phyloP scores from a whole-genome alignment of 768 basidiomycete genomes.

The Erythrobasidium yunnanense region DNA sequence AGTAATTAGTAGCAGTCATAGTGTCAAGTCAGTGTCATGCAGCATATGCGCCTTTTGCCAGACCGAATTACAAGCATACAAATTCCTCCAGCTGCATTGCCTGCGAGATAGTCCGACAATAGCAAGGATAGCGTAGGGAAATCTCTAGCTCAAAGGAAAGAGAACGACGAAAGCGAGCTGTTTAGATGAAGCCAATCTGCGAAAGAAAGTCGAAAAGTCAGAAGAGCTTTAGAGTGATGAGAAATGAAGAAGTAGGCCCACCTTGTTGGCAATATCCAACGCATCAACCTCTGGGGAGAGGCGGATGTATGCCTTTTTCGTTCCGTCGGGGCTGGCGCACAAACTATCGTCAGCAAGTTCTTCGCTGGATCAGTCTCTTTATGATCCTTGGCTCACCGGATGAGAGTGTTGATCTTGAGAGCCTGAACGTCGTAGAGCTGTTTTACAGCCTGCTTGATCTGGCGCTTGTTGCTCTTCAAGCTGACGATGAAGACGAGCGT shows the following conservation, averaged over 20 bases:
- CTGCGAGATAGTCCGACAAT: too few species aligned
- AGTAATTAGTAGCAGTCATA: not conserved
- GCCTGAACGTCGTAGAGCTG: constrained; percentile 96
- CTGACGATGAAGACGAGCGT: constrained; percentile 98
- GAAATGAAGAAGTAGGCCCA: not conserved
- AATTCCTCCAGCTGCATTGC: too few species aligned
- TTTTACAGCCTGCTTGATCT: constrained; percentile 99
- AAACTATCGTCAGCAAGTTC: not conserved
- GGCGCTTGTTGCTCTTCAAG: constrained; percentile 88
- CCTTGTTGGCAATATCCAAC: constrained; percentile 29
- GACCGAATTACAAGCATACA: too few species aligned
- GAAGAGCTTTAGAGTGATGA: not conserved
- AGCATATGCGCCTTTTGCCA: too few species aligned
- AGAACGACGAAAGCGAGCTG: not conserved
- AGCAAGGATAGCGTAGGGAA: not conserved
- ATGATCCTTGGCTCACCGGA: constrained; percentile 55
- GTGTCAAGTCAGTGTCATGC: too few species aligned
- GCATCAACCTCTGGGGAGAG: constrained; percentile 11
- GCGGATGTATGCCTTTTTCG: constrained; percentile 79
- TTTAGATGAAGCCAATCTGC: constrained; percentile 32
- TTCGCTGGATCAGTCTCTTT: not conserved
- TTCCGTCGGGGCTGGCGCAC: constrained; percentile 70
- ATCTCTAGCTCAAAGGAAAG: not conserved
- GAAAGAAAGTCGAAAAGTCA: not conserved
- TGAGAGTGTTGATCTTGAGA: constrained; percentile 93